Evolutionary conservation across 139 green algal species (phyloP).

Genomic region (Edaphochlamys debaryana): DNA sequence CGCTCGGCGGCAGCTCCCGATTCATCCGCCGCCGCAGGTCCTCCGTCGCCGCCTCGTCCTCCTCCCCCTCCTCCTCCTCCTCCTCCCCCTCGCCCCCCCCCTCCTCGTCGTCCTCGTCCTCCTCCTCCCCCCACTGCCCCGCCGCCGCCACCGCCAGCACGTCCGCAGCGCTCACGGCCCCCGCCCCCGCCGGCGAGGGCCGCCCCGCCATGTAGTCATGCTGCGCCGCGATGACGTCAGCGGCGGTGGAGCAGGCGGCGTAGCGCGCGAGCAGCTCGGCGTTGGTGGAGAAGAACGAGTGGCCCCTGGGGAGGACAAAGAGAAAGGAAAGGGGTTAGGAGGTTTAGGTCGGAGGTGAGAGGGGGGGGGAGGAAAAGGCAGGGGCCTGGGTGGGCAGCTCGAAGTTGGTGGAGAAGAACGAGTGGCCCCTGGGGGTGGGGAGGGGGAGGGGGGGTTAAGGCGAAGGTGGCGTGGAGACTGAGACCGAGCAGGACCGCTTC

Average conservation of each 20-base stretch:
- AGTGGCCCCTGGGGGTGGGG: slow-evolving; percentile 89
- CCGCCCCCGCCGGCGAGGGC: slow-evolving; percentile 17
- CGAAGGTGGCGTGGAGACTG: too few relatives aligned
- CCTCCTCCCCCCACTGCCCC: slow-evolving; percentile 32
- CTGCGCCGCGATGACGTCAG: slow-evolving; percentile 88
- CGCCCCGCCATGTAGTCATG: slow-evolving; percentile 61
- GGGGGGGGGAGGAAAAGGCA: background rate
- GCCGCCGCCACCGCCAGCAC: background rate
- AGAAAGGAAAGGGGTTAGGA: too few relatives aligned
- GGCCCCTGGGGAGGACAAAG: slow-evolving; percentile 78
- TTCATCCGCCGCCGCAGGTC: slow-evolving; percentile 53
- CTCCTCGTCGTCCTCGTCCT: slow-evolving; percentile 41
- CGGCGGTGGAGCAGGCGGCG: slow-evolving; percentile 73
- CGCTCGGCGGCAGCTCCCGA: slow-evolving; percentile 51
- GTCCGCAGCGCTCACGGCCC: background rate
- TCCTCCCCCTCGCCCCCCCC: background rate
- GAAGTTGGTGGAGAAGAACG: slow-evolving; percentile 90
- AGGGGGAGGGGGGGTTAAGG: too few relatives aligned
- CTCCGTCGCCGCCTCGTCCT: slow-evolving; percentile 29
- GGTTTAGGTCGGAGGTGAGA: too few relatives aligned
- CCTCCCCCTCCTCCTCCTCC: slow-evolving; percentile 33
- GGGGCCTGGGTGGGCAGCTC: slow-evolving; percentile 86
- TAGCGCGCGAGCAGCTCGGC: slow-evolving; percentile 88
- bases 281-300: slow-evolving; percentile 93
- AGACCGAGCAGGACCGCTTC: too few relatives aligned